Evolutionary conservation across 2,329 filamentous ascomycete genomes (phyloP), one percentile per base, ranked within the genome.

Genomic region (Penicillium sp.): DNA sequence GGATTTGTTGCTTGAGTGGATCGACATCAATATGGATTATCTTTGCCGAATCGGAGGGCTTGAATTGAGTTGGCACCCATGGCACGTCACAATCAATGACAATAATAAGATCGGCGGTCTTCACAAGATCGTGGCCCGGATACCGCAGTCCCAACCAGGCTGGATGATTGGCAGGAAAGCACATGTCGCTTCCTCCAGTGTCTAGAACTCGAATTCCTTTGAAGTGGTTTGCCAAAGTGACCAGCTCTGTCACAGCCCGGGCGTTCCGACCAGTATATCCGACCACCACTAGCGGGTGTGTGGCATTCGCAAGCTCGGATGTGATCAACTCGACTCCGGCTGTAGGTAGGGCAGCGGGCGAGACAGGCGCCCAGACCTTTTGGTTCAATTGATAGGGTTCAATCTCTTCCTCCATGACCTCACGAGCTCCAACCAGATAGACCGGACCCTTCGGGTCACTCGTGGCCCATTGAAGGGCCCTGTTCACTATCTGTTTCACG

Each of bases 11-110:
- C 76, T 90, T 90, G 23, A 90, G 75, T 1, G 87, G 86, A 61
- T 90, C 88, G 35, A 85, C 78, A 63, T 90, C 88, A 50, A 90
- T 78, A 64, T 90, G 87, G 56, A 85, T 82, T 61, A 90, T 84
- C 58, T 80, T 85, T 2, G 86, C 82, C 7, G 78, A 75, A 1
- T 77, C 72, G 3, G 77, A 80, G 0, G 87, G 87, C 46, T 81
- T 81, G 75, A 83, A 87, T 59, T 86, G 85, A 0, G 91, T 95
- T n/a, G 88, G 87, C 54, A 97, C 92, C 92, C 92, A 97, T 0
- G 93, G 93, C 0, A 96, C 92, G 69, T 97, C 93, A 62, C 92
- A 96, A 73, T 97, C 90, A 25, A 96, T 70, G 2, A 96, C 88
- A 1, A 97, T 64, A 58, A 97, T 96, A 11, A 92, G 85, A 71